Evolutionary conservation across 2,329 filamentous ascomycete species (phyloP).

Genomic region (Cephalotrichum gorgonifer): DNA sequence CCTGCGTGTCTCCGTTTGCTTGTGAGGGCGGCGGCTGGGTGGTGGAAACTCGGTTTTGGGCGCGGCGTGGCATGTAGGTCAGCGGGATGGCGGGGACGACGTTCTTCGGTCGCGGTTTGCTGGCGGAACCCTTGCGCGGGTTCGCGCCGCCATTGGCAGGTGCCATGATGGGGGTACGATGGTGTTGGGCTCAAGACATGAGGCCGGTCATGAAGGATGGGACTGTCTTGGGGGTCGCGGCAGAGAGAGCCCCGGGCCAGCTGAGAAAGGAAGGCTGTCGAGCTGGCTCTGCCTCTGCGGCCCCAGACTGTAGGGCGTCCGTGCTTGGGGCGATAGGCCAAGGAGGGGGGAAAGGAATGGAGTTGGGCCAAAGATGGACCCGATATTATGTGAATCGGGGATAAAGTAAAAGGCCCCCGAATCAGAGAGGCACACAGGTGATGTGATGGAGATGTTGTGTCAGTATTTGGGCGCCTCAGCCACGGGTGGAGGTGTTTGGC

Average conservation of each 20-base stretch:
- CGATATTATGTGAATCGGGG: background rate
- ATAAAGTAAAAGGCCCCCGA: background rate
- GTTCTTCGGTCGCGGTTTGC: slow-evolving; percentile 1
- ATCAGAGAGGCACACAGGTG: background rate
- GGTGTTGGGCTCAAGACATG: slow-evolving; percentile 4
- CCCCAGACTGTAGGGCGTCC: background rate
- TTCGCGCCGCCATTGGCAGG: background rate
- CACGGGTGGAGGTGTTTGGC: slow-evolving; percentile 5
- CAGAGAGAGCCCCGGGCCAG: background rate
- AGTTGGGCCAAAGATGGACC: background rate
- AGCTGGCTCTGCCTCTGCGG: background rate
- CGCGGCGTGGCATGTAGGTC: slow-evolving; percentile 3
- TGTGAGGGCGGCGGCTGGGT: background rate
- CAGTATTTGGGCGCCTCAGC: slow-evolving; percentile 1
- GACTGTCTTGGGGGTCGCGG: background rate
- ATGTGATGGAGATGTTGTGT: background rate
- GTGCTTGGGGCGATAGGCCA: background rate
- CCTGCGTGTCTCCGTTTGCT: background rate
- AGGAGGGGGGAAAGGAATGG: background rate
- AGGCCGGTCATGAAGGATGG: background rate
- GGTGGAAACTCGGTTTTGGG: background rate
- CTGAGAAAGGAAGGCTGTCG: background rate
- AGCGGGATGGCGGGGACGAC: slow-evolving; percentile 5
- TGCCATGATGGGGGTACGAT: background rate
- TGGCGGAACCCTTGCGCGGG: background rate